Base-by-base conservation (phyloP, 2,329 filamentous ascomycete species). In the Arthrobotrys musiformis region DNA sequence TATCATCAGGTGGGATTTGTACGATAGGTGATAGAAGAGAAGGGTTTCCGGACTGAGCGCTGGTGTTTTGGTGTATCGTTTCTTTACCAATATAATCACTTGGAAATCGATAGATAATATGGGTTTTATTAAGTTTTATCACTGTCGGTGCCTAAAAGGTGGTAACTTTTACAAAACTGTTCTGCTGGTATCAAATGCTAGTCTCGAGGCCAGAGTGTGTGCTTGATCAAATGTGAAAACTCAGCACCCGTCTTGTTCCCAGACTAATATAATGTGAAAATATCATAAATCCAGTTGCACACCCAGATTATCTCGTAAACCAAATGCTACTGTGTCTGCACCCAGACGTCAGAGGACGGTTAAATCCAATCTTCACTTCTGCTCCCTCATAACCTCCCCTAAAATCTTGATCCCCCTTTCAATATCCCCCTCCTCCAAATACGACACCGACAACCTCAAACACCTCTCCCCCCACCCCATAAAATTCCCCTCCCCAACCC, bases 371-470 rank as follows among this genome's bases (percentile, higher is more conserved):
- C 13, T 42, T 35, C 40, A 8, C 37, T 72, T 62, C 73, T 76
- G 79, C 13, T 63, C 62, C 24, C 54, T 56, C 4, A 79, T 66
- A 9, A 77, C 74, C 42, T 62, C 66, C 22, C 79, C 80, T 8
- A 81, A 44, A 15, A 62, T 70, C 58, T 40, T 78, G 3, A 81
- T 46, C 2, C 79, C 81, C 54, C 80, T 70, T n/a, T 74, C 74
- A 15, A 79, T 78, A 8, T 48, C 48, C 11, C 78, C 79, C 33
- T 56, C 76, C 9, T 70, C 72, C 66, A 78, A 77, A 73, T 80
- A 81, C 13, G 79, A 79, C n/a, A 81, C 66, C 9, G 79, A 60
- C 46, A 81, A 60, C 72, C 81, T 76, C 24, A 81, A 6, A 68
- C 78, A 79, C 52, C 72, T 78, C 13, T 73, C 64, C 1, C 79